Conservation (phyloP, 2,329 filamentous ascomycete species). For the Cladosporium sp. region DNA sequence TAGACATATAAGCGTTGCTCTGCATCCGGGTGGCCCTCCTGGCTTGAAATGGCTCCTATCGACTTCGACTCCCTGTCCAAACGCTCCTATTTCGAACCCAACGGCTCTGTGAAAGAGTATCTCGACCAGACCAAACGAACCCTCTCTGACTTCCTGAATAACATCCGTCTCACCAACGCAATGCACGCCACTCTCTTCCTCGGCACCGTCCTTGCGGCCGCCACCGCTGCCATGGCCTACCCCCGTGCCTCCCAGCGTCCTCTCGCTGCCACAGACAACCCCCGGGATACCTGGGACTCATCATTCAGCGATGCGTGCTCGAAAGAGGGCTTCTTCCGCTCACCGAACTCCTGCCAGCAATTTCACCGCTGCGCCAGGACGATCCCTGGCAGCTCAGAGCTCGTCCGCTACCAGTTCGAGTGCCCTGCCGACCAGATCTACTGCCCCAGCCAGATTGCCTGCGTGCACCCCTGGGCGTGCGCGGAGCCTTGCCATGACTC, state of each 20-base stretch:
- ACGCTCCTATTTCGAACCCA: neutral
- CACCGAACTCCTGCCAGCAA: conserved; percentile 2
- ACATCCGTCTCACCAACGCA: conserved; percentile 4
- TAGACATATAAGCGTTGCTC: conserved; percentile 9
- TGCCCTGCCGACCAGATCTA: conserved; percentile 8
- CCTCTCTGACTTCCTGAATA: neutral
- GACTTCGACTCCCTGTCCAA: conserved; percentile 3
- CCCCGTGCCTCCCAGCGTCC: conserved; percentile 7
- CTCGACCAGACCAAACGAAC: neutral
- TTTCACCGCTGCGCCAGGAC: conserved; percentile 5
- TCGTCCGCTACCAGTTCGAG: conserved; percentile 10
- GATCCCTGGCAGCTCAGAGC: conserved; percentile 7
- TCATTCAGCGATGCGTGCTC: conserved; percentile 6
- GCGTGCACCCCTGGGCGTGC: conserved; percentile 8
- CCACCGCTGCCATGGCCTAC: conserved; percentile 7
- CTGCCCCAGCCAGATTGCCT: conserved; percentile 9
- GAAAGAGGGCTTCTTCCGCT: conserved; percentile 10
- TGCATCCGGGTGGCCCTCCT: neutral
- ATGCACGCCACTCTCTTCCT: conserved; percentile 8
- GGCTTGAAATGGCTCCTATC: conserved; percentile 4
- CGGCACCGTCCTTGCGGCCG: conserved; percentile 9
- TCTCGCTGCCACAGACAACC: conserved; percentile 10
- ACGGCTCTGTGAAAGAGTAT: neutral
- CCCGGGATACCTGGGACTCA: conserved; percentile 7
- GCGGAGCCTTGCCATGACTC: conserved; percentile 5